A percentile compares a stretch with the other conserved stretches of the same genome.
Conservation (phyloP, 2,329 filamentous ascomycete species). For the Aspergillus spinulosporus region DNA sequence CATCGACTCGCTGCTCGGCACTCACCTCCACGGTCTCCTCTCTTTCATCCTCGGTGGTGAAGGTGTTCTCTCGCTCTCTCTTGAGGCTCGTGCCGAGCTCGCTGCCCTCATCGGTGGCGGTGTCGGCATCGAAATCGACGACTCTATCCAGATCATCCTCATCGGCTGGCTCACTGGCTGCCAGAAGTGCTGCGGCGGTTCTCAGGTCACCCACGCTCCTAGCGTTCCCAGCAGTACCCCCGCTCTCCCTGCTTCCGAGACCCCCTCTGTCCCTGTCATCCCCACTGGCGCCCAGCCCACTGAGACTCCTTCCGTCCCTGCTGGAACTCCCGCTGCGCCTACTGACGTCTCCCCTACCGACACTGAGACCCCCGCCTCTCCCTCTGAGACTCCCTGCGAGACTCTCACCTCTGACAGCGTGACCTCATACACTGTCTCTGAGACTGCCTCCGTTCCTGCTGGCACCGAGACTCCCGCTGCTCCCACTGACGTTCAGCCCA, state of each 20-base stretch:
- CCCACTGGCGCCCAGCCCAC: constrained; percentile 8
- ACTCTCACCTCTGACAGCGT: not conserved
- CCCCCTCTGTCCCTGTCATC: not conserved
- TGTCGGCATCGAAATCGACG: constrained; percentile 52
- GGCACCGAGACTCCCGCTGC: not conserved
- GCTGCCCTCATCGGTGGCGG: constrained; percentile 38
- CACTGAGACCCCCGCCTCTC: constrained; percentile 8
- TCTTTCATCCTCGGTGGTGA: constrained; percentile 34
- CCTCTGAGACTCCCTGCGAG: constrained; percentile 5
- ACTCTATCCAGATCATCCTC: constrained; percentile 54
- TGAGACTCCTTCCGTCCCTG: constrained; percentile 3
- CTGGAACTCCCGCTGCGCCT: not conserved
- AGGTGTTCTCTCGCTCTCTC: constrained; percentile 33
- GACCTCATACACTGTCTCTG: constrained; percentile 3
- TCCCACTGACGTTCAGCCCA: constrained; percentile 9
- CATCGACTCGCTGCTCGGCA: constrained; percentile 30
- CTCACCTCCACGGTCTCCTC: constrained; percentile 35
- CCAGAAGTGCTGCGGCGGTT: constrained; percentile 18
- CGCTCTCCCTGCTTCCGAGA: constrained; percentile 2
- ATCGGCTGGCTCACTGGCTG: constrained; percentile 42
- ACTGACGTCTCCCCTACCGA: constrained; percentile 12
- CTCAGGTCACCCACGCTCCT: constrained; percentile 8
- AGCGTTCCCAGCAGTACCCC: constrained; percentile 14
- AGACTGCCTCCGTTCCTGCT: constrained; percentile 5
- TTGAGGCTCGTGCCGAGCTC: constrained; percentile 37